A percentile compares a stretch with the other conserved stretches of the same genome.
Evolutionary conservation across 805 yeast genomes (phyloP).

Genomic region (Teunomyces cretensis): DNA sequence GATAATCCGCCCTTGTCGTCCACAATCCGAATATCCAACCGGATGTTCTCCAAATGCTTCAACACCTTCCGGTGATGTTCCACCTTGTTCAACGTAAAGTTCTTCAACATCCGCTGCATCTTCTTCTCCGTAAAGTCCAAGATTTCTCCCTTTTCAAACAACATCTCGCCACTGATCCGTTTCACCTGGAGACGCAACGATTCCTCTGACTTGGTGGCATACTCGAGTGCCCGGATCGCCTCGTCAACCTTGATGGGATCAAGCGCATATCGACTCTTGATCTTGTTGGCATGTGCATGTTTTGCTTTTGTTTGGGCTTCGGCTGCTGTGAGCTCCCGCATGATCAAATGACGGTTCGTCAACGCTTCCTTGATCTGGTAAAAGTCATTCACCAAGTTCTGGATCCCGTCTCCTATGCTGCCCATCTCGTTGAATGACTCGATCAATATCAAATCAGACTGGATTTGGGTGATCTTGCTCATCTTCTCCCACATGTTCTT

Average conservation of each 20-base stretch:
- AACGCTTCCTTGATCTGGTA: constrained; percentile 88
- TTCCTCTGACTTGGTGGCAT: constrained; percentile 74
- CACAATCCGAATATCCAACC: constrained; percentile 70
- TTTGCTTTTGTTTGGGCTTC: constrained; percentile 69
- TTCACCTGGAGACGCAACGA: constrained; percentile 74
- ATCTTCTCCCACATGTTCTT: constrained; percentile 74
- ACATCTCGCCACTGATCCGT: constrained; percentile 82
- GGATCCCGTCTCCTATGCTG: constrained; percentile 72
- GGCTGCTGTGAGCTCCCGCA: constrained; percentile 84
- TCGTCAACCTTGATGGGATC: constrained; percentile 91
- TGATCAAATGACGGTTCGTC: constrained; percentile 86
- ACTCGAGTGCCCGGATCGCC: constrained; percentile 75
- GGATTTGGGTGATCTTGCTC: constrained; percentile 62
- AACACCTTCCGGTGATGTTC: constrained; percentile 84
- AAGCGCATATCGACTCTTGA: constrained; percentile 69
- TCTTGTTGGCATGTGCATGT: constrained; percentile 68
- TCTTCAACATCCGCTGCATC: constrained; percentile 54
- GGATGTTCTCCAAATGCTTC: constrained; percentile 66
- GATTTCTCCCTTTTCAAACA: constrained; percentile 66
- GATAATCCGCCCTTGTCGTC: constrained; percentile 80
- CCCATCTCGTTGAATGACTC: constrained; percentile 73
- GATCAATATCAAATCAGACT: constrained; percentile 75
- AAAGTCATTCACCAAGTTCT: constrained; percentile 66
- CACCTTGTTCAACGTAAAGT: constrained; percentile 66
- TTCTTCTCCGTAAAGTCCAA: constrained; percentile 56